Percentiles rank a stretch among this genome's conserved stretches.
Evolutionary conservation across 768 basidiomycete genomes (phyloP).

Genomic region (Pulveroboletus sp.): DNA sequence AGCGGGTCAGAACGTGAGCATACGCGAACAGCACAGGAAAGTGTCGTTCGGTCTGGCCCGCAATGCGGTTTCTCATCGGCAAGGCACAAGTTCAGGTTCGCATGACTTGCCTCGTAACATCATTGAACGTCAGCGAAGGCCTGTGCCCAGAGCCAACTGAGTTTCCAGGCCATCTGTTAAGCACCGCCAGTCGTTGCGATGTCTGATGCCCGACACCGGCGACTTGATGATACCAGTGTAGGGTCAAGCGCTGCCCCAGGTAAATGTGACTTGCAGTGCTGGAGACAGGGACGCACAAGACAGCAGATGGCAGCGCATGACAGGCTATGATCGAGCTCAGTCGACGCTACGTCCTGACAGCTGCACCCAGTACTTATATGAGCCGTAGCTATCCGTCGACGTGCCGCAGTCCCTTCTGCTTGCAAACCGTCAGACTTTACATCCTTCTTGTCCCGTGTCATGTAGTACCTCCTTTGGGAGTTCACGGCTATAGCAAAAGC

Average conservation of each 20-base stretch:
- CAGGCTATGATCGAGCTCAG: too few relatives aligned
- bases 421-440: too few relatives aligned
- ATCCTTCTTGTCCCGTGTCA: too few relatives aligned
- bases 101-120: not conserved
- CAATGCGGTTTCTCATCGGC: not conserved
- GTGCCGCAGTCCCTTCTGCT: too few relatives aligned
- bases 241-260: not conserved
- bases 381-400: too few relatives aligned
- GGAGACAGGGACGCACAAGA: too few relatives aligned
- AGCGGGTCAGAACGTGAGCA: not conserved
- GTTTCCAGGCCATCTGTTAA: not conserved
- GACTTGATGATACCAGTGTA: not conserved
- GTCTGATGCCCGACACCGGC: constrained; percentile 4
- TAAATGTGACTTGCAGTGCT: too few relatives aligned
- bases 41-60: not conserved
- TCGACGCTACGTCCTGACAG: too few relatives aligned
- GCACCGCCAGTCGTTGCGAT: not conserved
- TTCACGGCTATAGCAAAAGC: too few relatives aligned
- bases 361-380: too few relatives aligned
- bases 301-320: too few relatives aligned
- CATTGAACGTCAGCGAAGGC: not conserved
- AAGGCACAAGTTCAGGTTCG: not conserved
- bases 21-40: not conserved
- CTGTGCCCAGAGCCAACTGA: not conserved
- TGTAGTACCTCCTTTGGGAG: too few relatives aligned